Conservation (phyloP, 2,329 filamentous ascomycete genomes). For the Calonectria hongkongensis region DNA sequence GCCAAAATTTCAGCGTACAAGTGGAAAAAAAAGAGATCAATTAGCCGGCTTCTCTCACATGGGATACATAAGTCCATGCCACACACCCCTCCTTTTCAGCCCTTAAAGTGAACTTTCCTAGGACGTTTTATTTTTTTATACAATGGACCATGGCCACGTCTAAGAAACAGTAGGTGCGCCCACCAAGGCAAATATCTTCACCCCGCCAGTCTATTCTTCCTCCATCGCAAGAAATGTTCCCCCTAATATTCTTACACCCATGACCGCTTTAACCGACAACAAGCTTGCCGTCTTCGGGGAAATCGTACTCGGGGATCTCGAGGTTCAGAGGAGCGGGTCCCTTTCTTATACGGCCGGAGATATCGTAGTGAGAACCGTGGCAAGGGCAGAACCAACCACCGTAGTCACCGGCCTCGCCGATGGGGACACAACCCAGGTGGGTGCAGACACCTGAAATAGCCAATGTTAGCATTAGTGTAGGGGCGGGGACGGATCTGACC, state of each 20-base stretch:
- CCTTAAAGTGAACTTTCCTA: conserved; percentile 53
- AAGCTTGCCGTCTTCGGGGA: conserved; percentile 91
- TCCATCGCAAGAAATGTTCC: conserved; percentile 37
- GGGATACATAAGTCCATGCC: conserved; percentile 44
- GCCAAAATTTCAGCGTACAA: conserved; percentile 6
- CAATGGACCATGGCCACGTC: conserved; percentile 60
- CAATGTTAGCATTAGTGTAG: conserved; percentile 40
- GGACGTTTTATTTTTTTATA: conserved; percentile 63
- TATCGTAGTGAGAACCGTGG: conserved; percentile 99
- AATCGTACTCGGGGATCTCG: conserved; percentile 94
- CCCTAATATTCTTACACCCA: conserved; percentile 54
- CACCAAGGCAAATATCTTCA: conserved; percentile 49
- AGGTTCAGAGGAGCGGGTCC: conserved; percentile 98
- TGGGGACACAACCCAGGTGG: conserved; percentile 98
- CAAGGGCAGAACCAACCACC: conserved; percentile 99
- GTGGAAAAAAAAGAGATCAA: conserved; percentile 49
- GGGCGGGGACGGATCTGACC: not conserved
- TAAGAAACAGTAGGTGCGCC: conserved; percentile 59
- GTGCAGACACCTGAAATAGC: conserved; percentile 90
- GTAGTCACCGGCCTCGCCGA: conserved; percentile 97
- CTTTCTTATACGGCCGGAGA: conserved; percentile 98
- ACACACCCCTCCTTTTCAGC: conserved; percentile 43
- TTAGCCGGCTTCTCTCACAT: conserved; percentile 49
- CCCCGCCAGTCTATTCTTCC: conserved; percentile 52
- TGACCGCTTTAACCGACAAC: conserved; percentile 87